Percentiles rank a stretch among this genome's conserved stretches.
phyloP scores from a whole-genome alignment of 2,329 filamentous ascomycete species.

The Sphaerulina musiva region DNA sequence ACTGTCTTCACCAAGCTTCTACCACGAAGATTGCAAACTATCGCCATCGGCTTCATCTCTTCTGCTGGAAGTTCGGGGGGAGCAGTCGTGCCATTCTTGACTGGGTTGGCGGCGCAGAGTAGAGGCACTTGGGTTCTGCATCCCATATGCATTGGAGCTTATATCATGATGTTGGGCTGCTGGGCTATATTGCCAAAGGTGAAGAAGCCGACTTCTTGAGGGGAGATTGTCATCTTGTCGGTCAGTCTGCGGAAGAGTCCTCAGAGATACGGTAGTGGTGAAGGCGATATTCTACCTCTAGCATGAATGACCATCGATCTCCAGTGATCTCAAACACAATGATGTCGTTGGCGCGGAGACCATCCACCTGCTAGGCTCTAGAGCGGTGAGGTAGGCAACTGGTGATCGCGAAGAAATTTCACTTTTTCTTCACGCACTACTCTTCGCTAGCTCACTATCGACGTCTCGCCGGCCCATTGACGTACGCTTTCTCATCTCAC shows the following conservation, averaged over 20 bases:
- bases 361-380: neutral
- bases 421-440: neutral
- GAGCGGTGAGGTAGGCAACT: no score
- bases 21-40: conserved; percentile 54
- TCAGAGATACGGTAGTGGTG: neutral
- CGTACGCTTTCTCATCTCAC: neutral
- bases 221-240: neutral
- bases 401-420: neutral
- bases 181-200: conserved; percentile 56
- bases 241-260: neutral
- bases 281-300: neutral
- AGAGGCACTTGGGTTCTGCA: conserved; percentile 57
- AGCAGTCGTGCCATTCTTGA: conserved; percentile 60
- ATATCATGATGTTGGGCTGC: conserved; percentile 57
- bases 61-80: conserved; percentile 65
- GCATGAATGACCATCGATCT: neutral
- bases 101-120: conserved; percentile 56
- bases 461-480: neutral
- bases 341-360: neutral
- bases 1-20: conserved; percentile 58
- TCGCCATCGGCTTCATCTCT: conserved; percentile 60
- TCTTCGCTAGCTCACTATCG: neutral
- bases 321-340: neutral
- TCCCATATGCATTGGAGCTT: conserved; percentile 62
- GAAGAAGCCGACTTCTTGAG: conserved; percentile 41